phyloP scores from a whole-genome alignment of 2,329 filamentous ascomycete species.

The Curvularia sp. region DNA sequence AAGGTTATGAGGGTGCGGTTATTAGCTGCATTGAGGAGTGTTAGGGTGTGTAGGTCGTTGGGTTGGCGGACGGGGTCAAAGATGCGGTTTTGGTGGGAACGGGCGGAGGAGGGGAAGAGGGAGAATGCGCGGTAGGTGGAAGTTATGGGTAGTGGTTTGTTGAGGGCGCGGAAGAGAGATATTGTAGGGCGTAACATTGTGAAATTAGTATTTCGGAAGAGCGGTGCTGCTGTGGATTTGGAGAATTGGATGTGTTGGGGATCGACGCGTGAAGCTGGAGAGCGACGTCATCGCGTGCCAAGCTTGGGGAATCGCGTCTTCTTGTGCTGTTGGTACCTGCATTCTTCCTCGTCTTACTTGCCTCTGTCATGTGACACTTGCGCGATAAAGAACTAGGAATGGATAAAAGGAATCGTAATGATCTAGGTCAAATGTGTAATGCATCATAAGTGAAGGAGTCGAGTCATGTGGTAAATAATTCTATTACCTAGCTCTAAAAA shows the following conservation, averaged over 20 bases:
- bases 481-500: background rate
- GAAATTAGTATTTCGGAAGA: background rate
- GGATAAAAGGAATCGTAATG: background rate
- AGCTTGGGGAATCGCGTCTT: conserved; percentile 51
- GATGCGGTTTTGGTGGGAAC: conserved; percentile 40
- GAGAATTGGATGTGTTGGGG: conserved; percentile 6
- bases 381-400: background rate
- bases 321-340: background rate
- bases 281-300: conserved; percentile 25
- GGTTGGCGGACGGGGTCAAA: conserved; percentile 55
- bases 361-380: background rate
- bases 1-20: conserved; percentile 57
- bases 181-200: conserved; percentile 9
- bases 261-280: conserved; percentile 8
- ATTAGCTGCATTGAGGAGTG: conserved; percentile 55
- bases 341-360: background rate
- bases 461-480: background rate
- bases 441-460: background rate
- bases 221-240: background rate
- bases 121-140: conserved; percentile 23
- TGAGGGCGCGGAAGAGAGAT: background rate
- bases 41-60: conserved; percentile 57
- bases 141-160: background rate
- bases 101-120: conserved; percentile 23
- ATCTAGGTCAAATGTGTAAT: background rate